A percentile compares a stretch with the other conserved stretches of the same genome.
Conservation (phyloP, 1,284 basidiomycete species). For the Paramarasmius palmivorus region DNA sequence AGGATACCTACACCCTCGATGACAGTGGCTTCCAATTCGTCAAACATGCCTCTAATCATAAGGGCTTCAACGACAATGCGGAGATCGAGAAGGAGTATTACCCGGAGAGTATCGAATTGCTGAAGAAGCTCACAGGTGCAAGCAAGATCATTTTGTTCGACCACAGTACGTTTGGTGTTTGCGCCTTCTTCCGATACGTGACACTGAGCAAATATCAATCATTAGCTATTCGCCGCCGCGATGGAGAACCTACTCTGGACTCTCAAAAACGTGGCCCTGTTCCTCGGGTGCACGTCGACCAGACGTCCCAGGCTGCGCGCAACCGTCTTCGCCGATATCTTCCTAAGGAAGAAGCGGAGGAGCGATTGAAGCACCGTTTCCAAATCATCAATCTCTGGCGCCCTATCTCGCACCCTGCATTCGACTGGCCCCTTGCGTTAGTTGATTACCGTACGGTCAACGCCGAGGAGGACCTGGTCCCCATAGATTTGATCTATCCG, state of each 20-base stretch:
- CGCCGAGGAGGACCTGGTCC: not conserved
- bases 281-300: not conserved
- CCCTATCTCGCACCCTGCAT: not conserved
- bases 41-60: conserved; percentile 42
- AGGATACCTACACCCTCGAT: conserved; percentile 48
- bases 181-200: not conserved
- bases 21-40: conserved; percentile 55
- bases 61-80: conserved; percentile 43
- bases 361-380: not conserved
- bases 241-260: not conserved
- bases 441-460: not conserved
- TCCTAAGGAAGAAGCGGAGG: not conserved
- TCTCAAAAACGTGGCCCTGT: not conserved
- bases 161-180: not conserved
- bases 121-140: conserved; percentile 63
- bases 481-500: not conserved
- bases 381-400: conserved; percentile 4
- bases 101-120: conserved; percentile 55
- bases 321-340: conserved; percentile 1
- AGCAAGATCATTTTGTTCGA: conserved; percentile 45
- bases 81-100: conserved; percentile 57
- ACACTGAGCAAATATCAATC: not conserved
- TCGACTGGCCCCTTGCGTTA: conserved; percentile 2
- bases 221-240: conserved; percentile 1
- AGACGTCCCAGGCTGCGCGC: not conserved